Evolutionary conservation across 73 alveolate species (phyloP).

Genomic region (Paramecium primaurelia): DNA sequence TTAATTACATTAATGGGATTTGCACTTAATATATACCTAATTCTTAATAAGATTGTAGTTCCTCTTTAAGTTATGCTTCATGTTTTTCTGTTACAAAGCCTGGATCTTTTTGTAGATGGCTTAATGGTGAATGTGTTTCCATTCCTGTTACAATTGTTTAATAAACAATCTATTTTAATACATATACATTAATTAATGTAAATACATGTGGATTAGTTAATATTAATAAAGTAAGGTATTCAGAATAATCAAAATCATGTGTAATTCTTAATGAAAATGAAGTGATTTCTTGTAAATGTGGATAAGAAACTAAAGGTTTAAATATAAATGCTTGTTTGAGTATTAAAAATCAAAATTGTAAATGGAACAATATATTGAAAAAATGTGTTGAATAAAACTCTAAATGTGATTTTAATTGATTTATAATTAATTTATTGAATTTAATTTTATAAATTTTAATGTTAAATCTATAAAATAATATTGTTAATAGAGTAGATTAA

Average conservation of each 20-base stretch:
- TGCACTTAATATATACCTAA: not conserved
- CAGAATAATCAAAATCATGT: not conserved
- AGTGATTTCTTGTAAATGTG: not conserved
- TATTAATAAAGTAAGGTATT: not conserved
- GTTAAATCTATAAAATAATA: no score
- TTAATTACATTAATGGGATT: not conserved
- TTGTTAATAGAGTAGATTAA: no score
- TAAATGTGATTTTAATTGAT: not conserved
- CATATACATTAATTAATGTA: not conserved
- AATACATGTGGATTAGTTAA: slow-evolving; percentile 1
- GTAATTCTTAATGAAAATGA: not conserved
- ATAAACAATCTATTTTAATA: not conserved
- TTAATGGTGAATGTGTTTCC: not conserved
- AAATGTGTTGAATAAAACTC: not conserved
- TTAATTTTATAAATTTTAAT: no score
- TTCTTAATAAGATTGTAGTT: not conserved
- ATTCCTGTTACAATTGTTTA: not conserved
- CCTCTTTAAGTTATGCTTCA: not conserved
- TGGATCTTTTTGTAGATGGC: not conserved
- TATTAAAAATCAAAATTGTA: not conserved
- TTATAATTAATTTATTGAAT: not conserved
- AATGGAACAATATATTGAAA: not conserved
- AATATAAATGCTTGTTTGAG: not conserved
- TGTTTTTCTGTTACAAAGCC: not conserved
- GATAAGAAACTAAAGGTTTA: not conserved